phyloP scores from a whole-genome alignment of 2,329 filamentous ascomycete species.

The Exophiala oligosperma region DNA sequence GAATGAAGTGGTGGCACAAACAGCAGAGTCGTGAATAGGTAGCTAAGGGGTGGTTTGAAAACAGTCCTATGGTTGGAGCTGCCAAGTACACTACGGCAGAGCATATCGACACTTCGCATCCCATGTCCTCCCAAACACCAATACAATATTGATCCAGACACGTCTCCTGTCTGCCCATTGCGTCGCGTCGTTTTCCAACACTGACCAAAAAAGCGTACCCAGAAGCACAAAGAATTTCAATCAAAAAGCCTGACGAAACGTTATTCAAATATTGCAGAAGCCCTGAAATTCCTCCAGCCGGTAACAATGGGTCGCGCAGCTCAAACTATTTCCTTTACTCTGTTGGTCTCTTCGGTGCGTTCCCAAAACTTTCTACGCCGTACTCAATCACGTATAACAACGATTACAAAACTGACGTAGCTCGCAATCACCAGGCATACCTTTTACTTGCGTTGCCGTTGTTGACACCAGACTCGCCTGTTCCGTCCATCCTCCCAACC shows the following conservation, averaged over 20 bases:
- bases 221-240: not conserved
- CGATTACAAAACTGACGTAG: not conserved
- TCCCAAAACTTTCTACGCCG: not conserved
- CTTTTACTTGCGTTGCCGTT: conserved; percentile 29
- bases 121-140: not conserved
- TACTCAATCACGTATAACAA: not conserved
- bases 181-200: not conserved
- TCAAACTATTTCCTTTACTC: conserved; percentile 77
- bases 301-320: conserved; percentile 82
- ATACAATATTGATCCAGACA: not conserved
- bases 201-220: not conserved
- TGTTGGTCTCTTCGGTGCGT: conserved; percentile 23
- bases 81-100: not conserved
- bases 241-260: not conserved
- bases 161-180: not conserved
- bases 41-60: too few relatives aligned
- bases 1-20: too few relatives aligned
- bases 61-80: too few relatives aligned
- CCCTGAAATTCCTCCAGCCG: not conserved
- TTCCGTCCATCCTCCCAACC: conserved; percentile 30
- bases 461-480: conserved; percentile 26
- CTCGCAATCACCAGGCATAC: conserved; percentile 19
- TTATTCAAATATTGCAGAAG: not conserved
- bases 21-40: too few relatives aligned
- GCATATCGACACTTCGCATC: not conserved